Conservation (phyloP, 257 asterid genomes). For the Solanum paucissectum region DNA sequence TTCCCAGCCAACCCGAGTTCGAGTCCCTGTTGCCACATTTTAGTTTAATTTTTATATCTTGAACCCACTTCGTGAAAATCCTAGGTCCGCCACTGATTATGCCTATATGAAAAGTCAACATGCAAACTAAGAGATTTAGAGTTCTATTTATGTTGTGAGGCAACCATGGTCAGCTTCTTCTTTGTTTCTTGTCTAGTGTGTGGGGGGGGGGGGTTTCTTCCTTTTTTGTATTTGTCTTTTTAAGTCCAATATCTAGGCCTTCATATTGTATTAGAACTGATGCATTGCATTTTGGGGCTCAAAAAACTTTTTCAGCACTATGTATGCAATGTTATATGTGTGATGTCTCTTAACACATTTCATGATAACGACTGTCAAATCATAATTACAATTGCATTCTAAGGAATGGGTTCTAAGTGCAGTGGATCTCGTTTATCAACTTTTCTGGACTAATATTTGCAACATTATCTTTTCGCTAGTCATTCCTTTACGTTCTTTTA, state of each 20-base stretch:
- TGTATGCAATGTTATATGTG: background rate
- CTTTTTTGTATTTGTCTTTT: too few relatives aligned
- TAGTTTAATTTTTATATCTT: too few relatives aligned
- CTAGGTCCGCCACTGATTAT: too few relatives aligned
- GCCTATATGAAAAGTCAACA: background rate
- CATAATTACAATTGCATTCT: background rate
- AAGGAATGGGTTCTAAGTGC: background rate
- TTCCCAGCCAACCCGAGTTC: too few relatives aligned
- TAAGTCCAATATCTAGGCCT: too few relatives aligned
- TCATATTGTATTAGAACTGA: background rate
- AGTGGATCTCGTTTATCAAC: background rate
- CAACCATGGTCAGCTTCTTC: background rate
- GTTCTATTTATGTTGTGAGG: background rate
- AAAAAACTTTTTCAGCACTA: background rate
- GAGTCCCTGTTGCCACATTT: too few relatives aligned
- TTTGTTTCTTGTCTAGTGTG: background rate
- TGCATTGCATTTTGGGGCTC: background rate
- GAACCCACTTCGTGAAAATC: too few relatives aligned
- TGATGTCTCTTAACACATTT: background rate
- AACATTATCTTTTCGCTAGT: background rate
- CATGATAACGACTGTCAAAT: background rate
- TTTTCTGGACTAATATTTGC: background rate
- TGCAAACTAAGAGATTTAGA: background rate
- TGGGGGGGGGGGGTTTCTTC: background rate
- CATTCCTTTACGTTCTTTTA: background rate